Percentiles rank a stretch among this genome's conserved stretches.
phyloP scores from a whole-genome alignment of 352 stramenopile species.

The Aphanomyces invadans region DNA sequence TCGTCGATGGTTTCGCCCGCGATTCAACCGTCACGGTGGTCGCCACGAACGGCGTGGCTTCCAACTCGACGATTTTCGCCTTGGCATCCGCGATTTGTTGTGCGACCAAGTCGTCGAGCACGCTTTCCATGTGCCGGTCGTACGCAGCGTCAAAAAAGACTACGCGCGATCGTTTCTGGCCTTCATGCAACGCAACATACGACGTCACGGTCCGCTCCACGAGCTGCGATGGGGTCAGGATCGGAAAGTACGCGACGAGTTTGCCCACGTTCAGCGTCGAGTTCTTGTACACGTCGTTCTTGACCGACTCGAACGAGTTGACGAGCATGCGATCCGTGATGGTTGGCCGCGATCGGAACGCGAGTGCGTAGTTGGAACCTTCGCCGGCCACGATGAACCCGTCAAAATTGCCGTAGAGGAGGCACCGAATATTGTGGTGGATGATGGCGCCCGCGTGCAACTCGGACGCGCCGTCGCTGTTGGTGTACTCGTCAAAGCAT shows the following conservation, averaged over 20 bases:
- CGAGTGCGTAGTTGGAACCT: neutral
- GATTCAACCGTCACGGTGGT: too few species aligned
- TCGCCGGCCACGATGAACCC: neutral
- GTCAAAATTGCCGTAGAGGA: neutral
- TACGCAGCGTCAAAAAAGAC: neutral
- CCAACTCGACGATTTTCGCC: neutral
- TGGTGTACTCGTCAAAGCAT: neutral
- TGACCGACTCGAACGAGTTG: neutral
- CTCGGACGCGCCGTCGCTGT: neutral
- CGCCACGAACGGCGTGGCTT: too few species aligned
- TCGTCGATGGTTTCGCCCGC: too few species aligned
- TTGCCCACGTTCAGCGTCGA: neutral
- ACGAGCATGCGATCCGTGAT: slow-evolving; percentile 6
- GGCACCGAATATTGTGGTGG: slow-evolving; percentile 3
- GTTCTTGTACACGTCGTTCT: neutral
- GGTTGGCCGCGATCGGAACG: neutral
- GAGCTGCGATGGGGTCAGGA: too few species aligned
- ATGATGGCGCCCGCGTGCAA: neutral
- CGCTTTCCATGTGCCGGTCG: neutral
- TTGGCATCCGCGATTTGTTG: neutral
- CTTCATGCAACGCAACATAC: neutral
- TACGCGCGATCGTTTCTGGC: neutral
- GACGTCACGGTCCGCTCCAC: too few species aligned
- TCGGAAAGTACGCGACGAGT: neutral
- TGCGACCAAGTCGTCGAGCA: neutral